Evolutionary conservation across 805 yeast species (phyloP).

Genomic region (Saturnispora kantuleensis): DNA sequence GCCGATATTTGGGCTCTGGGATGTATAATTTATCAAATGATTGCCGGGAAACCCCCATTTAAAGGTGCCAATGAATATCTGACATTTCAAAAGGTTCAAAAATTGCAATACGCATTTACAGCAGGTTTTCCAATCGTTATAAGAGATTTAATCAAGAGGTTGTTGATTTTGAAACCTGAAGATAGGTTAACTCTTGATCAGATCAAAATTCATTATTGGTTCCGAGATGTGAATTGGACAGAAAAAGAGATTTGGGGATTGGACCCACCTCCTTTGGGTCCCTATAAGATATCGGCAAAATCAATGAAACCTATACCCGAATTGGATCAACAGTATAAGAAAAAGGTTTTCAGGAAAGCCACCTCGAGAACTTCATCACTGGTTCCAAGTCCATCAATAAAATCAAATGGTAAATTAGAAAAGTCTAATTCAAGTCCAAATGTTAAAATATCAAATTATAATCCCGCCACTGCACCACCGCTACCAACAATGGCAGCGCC

Average conservation of each 20-base stretch:
- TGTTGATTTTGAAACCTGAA: slow-evolving; percentile 54
- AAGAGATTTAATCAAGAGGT: slow-evolving; percentile 63
- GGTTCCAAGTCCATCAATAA: slow-evolving; percentile 2
- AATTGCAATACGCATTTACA: slow-evolving; percentile 70
- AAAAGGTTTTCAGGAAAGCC: slow-evolving; percentile 1
- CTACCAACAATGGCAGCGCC: neutral
- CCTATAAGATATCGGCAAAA: slow-evolving; percentile 65
- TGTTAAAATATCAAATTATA: neutral
- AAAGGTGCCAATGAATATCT: slow-evolving; percentile 75
- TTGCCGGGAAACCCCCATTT: slow-evolving; percentile 67
- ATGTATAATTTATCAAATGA: slow-evolving; percentile 51
- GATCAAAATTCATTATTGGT: slow-evolving; percentile 58
- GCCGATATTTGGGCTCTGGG: slow-evolving; percentile 58
- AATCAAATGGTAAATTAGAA: neutral
- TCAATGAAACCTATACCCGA: slow-evolving; percentile 72
- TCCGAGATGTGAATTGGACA: slow-evolving; percentile 43
- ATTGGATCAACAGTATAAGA: slow-evolving; percentile 23
- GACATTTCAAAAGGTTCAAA: slow-evolving; percentile 74
- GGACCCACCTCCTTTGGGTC: slow-evolving; percentile 55
- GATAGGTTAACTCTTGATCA: slow-evolving; percentile 48
- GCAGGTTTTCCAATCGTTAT: slow-evolving; percentile 73
- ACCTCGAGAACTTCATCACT: slow-evolving; percentile 8
- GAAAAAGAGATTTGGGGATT: slow-evolving; percentile 50
- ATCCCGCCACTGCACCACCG: neutral
- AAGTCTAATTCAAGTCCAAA: slow-evolving; percentile 2